Conservation (phyloP, 805 yeast species). For the Kodamaea sagamina region DNA sequence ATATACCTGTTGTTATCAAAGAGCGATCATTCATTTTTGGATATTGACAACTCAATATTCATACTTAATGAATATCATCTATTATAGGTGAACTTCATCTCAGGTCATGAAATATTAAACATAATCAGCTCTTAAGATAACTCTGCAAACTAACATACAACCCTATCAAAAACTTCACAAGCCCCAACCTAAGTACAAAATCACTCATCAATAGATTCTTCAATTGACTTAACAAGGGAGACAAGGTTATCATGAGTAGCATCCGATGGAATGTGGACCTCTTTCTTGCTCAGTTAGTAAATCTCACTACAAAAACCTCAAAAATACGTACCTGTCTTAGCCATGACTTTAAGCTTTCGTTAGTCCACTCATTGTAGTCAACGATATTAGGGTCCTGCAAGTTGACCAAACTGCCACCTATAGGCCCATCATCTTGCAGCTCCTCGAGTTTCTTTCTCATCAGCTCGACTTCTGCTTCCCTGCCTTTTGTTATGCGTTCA, state of each 20-base stretch:
- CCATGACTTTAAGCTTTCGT: slow-evolving; percentile 37
- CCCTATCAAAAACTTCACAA: slow-evolving; percentile 11
- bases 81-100: no score
- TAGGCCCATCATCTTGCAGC: slow-evolving; percentile 4
- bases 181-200: slow-evolving; percentile 22
- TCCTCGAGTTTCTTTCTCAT: slow-evolving; percentile 13
- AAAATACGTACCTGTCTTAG: slow-evolving; percentile 39
- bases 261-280: slow-evolving; percentile 46
- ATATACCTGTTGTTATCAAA: no score
- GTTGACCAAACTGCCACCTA: slow-evolving; percentile 11
- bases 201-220: slow-evolving; percentile 28
- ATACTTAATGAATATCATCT: no score
- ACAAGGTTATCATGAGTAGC: slow-evolving; percentile 49
- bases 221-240: slow-evolving; percentile 47
- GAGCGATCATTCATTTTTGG: no score
- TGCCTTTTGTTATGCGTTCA: slow-evolving; percentile 11
- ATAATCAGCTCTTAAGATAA: slow-evolving; percentile 1
- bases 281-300: slow-evolving; percentile 42
- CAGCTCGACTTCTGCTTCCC: slow-evolving; percentile 10
- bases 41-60: no score
- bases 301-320: neutral
- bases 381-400: slow-evolving; percentile 19
- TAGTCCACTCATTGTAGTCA: slow-evolving; percentile 37
- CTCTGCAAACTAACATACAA: slow-evolving; percentile 5
- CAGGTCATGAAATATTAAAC: neutral